phyloP scores from a whole-genome alignment of 2,329 filamentous ascomycete species.

The Aaosphaeria pasadenensis region DNA sequence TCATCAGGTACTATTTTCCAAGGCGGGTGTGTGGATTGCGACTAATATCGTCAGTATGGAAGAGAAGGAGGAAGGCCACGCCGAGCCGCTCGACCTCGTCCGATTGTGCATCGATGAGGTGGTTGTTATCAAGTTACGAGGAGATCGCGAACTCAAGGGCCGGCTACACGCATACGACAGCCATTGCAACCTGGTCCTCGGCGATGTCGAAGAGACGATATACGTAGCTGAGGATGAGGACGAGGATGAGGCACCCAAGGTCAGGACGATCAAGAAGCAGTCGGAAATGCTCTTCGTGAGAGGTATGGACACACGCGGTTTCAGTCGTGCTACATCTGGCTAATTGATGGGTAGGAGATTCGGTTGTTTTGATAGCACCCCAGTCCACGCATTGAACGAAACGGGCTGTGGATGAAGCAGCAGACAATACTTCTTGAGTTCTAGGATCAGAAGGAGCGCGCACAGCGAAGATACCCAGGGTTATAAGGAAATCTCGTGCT shows the following conservation, averaged over 20 bases:
- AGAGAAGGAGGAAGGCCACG: constrained; percentile 70
- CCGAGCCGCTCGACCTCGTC: constrained; percentile 94
- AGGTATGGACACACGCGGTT: constrained; percentile 55
- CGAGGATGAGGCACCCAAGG: constrained; percentile 59
- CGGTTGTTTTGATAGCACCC: constrained; percentile 49
- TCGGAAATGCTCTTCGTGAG: constrained; percentile 98
- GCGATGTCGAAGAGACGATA: constrained; percentile 96
- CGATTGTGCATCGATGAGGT: constrained; percentile 91
- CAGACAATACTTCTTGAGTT: no score
- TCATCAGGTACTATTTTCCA: no score
- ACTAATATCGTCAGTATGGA: constrained; percentile 60
- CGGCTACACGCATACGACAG: constrained; percentile 96
- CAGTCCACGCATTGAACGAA: background rate
- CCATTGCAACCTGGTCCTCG: constrained; percentile 94
- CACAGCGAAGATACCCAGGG: no score
- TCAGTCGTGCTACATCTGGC: background rate
- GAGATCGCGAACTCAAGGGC: constrained; percentile 92
- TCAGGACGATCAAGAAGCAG: constrained; percentile 83
- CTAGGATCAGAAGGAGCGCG: no score
- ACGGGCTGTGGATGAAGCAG: background rate
- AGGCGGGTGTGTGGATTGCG: background rate
- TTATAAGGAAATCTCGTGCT: no score
- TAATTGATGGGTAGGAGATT: constrained; percentile 39
- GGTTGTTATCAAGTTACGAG: constrained; percentile 94
- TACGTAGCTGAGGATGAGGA: constrained; percentile 90